phyloP scores from a whole-genome alignment of 1,284 basidiomycete species.

The Porogramme epimiltina region DNA sequence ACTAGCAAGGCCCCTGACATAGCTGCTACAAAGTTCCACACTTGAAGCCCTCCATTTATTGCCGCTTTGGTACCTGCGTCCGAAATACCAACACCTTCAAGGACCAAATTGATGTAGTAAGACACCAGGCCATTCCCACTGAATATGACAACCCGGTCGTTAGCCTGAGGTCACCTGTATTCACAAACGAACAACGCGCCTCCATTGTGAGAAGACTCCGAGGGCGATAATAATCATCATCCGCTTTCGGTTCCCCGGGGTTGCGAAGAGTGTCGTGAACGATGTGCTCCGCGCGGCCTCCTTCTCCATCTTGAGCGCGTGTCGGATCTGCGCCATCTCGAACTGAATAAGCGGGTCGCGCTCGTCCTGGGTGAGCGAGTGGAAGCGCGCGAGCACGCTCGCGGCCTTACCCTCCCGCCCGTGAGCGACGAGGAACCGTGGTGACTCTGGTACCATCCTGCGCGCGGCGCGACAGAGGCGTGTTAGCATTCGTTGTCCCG shows the following conservation, averaged over 20 bases:
- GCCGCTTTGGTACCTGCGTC: slow-evolving; percentile 53
- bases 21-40: slow-evolving; percentile 50
- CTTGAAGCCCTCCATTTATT: slow-evolving; percentile 65
- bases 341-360: slow-evolving; percentile 69
- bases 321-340: slow-evolving; percentile 74
- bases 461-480: not conserved
- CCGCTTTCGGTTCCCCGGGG: slow-evolving; percentile 66
- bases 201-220: slow-evolving; percentile 74
- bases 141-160: not conserved
- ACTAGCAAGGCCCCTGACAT: slow-evolving; percentile 58
- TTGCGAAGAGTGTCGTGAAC: slow-evolving; percentile 59
- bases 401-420: slow-evolving; percentile 60
- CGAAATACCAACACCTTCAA: slow-evolving; percentile 60
- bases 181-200: slow-evolving; percentile 41
- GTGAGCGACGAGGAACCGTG: slow-evolving; percentile 65
- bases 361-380: slow-evolving; percentile 60
- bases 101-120: slow-evolving; percentile 65
- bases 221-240: slow-evolving; percentile 68
- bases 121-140: slow-evolving; percentile 69
- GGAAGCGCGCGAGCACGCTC: slow-evolving; percentile 64
- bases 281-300: slow-evolving; percentile 51
- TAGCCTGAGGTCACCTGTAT: not conserved
- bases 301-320: slow-evolving; percentile 64
- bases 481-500: too few species aligned
- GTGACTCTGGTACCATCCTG: slow-evolving; percentile 71